Evolutionary conservation across 768 basidiomycete genomes (phyloP).

Genomic region (Dentipellis fragilis): DNA sequence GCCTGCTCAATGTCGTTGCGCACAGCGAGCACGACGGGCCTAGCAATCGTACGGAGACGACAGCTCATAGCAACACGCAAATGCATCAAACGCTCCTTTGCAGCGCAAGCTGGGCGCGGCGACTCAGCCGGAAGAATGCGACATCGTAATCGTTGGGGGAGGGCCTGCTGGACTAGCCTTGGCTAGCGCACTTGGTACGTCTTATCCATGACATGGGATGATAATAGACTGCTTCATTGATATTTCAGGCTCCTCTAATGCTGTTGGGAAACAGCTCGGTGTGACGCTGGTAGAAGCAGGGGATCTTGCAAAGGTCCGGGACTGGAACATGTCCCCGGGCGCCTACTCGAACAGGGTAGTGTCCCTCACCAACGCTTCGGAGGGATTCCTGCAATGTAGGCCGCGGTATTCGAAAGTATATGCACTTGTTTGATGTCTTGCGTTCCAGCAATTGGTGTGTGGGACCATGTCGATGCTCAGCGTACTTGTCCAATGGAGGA

Average conservation of each 20-base stretch:
- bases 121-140: slow-evolving; percentile 42
- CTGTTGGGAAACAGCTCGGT: slow-evolving; percentile 40
- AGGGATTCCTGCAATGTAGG: slow-evolving; percentile 55
- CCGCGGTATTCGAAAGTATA: neutral
- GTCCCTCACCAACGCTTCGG: slow-evolving; percentile 72
- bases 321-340: slow-evolving; percentile 50
- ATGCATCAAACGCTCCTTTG: too few species aligned
- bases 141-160: slow-evolving; percentile 91
- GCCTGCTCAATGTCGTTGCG: neutral
- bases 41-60: neutral
- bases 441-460: slow-evolving; percentile 66
- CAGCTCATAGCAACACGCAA: neutral
- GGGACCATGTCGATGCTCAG: slow-evolving; percentile 59
- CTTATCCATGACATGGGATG: neutral
- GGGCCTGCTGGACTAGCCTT: slow-evolving; percentile 88
- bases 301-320: slow-evolving; percentile 54
- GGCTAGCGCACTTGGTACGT: slow-evolving; percentile 74
- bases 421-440: slow-evolving; percentile 4
- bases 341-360: slow-evolving; percentile 78
- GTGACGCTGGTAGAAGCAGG: slow-evolving; percentile 78
- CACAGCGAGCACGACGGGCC: neutral
- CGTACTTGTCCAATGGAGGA: slow-evolving; percentile 70
- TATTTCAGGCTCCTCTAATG: slow-evolving; percentile 40
- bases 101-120: neutral
- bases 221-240: neutral